Conservation (phyloP, 148 eudicot species). For the Vaccinium corymbosum region DNA sequence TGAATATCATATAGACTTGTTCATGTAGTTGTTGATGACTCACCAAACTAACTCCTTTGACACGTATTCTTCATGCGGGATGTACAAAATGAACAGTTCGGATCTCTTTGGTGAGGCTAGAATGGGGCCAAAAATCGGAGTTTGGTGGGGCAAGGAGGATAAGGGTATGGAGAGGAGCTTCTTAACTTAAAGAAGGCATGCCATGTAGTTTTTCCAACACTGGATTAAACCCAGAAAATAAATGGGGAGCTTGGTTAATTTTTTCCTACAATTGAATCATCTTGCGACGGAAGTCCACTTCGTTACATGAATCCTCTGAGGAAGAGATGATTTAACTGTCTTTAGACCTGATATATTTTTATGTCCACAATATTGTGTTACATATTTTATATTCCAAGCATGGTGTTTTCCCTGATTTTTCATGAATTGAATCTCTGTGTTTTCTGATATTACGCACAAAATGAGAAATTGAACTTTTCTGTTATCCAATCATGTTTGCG, state of each 20-base stretch:
- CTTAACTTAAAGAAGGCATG: not conserved
- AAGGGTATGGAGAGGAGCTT: not conserved
- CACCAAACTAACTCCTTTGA: not conserved
- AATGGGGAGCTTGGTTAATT: not conserved
- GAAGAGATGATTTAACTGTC: not conserved
- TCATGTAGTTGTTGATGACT: not conserved
- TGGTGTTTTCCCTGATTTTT: not conserved
- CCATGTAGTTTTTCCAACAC: not conserved
- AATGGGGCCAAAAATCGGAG: not conserved
- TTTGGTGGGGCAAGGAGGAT: not conserved
- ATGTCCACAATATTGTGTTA: not conserved
- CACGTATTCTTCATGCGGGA: not conserved
- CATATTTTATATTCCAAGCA: not conserved
- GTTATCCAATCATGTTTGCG: not conserved
- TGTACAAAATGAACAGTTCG: not conserved
- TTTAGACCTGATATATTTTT: not conserved
- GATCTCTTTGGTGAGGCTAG: not conserved
- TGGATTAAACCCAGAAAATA: not conserved
- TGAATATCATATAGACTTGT: not conserved
- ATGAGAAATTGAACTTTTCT: not conserved
- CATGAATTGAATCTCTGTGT: not conserved
- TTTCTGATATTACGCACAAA: not conserved
- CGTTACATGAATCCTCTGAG: not conserved
- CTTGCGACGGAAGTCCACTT: not conserved
- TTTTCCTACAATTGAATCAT: not conserved